A percentile compares a stretch with the other conserved stretches of the same genome.
phyloP scores from a whole-genome alignment of 2,329 filamentous ascomycete genomes.

The Nigrospora oryzae region DNA sequence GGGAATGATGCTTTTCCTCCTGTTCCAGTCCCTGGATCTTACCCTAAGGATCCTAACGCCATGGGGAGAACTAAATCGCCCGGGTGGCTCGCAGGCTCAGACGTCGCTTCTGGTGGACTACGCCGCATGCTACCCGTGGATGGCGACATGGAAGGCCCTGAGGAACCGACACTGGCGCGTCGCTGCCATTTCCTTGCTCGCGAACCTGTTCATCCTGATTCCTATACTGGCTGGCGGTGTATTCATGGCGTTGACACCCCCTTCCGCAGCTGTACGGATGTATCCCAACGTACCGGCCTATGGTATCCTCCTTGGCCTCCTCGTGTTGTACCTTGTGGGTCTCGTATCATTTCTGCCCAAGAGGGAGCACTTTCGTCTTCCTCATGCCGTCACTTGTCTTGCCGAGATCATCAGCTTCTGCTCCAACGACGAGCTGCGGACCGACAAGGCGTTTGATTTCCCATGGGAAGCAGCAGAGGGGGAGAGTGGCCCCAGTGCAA shows the following conservation, averaged over 20 bases:
- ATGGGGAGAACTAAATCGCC: slow-evolving; percentile 53
- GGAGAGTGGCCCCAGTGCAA: slow-evolving; percentile 56
- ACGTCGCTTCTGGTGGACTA: slow-evolving; percentile 64
- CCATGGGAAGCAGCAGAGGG: slow-evolving; percentile 61
- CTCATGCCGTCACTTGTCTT: slow-evolving; percentile 63
- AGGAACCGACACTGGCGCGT: slow-evolving; percentile 58
- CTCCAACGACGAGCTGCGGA: slow-evolving; percentile 61
- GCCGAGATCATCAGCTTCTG: slow-evolving; percentile 74
- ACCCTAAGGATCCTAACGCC: slow-evolving; percentile 59
- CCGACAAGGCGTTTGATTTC: slow-evolving; percentile 65
- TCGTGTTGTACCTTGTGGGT: slow-evolving; percentile 60
- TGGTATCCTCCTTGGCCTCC: slow-evolving; percentile 63
- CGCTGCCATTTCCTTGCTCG: slow-evolving; percentile 51
- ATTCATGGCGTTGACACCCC: slow-evolving; percentile 63
- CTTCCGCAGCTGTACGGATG: slow-evolving; percentile 48
- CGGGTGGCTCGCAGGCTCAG: slow-evolving; percentile 52
- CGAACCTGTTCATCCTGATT: slow-evolving; percentile 50
- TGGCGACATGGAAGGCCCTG: slow-evolving; percentile 47
- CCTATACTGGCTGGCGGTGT: slow-evolving; percentile 62
- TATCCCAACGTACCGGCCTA: slow-evolving; percentile 67
- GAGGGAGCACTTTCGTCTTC: slow-evolving; percentile 55
- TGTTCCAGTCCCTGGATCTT: slow-evolving; percentile 59
- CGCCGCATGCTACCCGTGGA: slow-evolving; percentile 54
- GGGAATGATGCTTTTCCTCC: slow-evolving; percentile 58
- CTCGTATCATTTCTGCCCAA: slow-evolving; percentile 54